A percentile compares a stretch with the other conserved stretches of the same genome.
Evolutionary conservation across 495 filamentous ascomycete genomes (phyloP).

Genomic region (Lineolata rhizophorae): DNA sequence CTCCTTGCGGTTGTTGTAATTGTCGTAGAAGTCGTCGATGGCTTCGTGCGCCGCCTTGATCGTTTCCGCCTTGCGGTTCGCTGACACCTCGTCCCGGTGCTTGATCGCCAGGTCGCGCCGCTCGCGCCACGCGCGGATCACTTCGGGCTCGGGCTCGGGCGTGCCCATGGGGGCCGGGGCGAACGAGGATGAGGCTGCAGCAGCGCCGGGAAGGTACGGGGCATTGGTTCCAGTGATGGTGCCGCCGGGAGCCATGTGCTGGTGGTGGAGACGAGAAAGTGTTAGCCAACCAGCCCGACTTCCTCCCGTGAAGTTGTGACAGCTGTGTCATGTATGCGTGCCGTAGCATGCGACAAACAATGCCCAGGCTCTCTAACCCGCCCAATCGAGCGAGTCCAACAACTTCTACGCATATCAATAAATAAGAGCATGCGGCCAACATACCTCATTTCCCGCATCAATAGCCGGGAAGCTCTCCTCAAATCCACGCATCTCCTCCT

Average conservation of each 20-base stretch:
- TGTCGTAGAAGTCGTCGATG: conserved; percentile 98
- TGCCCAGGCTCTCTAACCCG: no score
- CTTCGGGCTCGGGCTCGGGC: conserved; percentile 61
- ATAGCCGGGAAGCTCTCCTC: conserved; percentile 77
- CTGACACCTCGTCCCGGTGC: conserved; percentile 56
- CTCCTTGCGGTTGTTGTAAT: conserved; percentile 93
- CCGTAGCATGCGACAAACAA: no score
- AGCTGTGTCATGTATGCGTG: no score
- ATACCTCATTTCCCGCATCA: conserved; percentile 56
- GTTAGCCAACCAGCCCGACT: conserved; percentile 2
- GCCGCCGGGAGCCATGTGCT: conserved; percentile 71
- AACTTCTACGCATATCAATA: no score
- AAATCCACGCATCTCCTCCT: conserved; percentile 48
- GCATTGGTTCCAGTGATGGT: conserved; percentile 60
- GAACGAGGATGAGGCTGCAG: conserved; percentile 15
- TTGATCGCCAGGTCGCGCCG: conserved; percentile 55
- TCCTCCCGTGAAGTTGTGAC: no score
- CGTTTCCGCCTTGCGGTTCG: conserved; percentile 56
- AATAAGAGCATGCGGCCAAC: background rate
- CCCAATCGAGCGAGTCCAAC: no score
- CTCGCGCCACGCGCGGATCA: conserved; percentile 81
- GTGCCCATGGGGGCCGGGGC: conserved; percentile 25
- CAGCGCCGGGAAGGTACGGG: conserved; percentile 49
- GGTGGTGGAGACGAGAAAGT: conserved; percentile 9
- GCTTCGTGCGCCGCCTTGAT: conserved; percentile 66